phyloP scores from a whole-genome alignment of 2,329 filamentous ascomycete species.

The Blastomyces percursus region DNA sequence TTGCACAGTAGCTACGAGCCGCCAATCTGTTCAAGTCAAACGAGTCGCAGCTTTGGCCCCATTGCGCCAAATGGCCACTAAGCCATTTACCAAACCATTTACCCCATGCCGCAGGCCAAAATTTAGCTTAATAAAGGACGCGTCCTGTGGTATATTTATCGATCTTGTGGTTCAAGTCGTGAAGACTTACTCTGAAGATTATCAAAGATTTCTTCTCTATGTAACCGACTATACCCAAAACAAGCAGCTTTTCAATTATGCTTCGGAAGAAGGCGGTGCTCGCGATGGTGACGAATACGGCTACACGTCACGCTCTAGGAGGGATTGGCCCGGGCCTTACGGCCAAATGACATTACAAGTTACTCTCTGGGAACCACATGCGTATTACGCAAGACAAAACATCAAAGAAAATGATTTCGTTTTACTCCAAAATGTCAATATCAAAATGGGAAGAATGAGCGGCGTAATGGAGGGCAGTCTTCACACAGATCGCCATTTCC shows the following conservation, averaged over 20 bases:
- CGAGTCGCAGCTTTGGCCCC: neutral
- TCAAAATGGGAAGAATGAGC: conserved; percentile 46
- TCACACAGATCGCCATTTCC: conserved; percentile 47
- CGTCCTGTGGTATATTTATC: conserved; percentile 47
- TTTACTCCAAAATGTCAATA: conserved; percentile 58
- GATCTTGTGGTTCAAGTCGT: conserved; percentile 65
- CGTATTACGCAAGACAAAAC: conserved; percentile 43
- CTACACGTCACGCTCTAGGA: conserved; percentile 36
- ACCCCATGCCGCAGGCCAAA: conserved; percentile 31
- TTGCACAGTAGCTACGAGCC: neutral
- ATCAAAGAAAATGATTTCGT: conserved; percentile 54
- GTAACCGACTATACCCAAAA: conserved; percentile 77
- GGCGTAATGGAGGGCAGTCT: conserved; percentile 60
- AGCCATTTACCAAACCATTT: neutral
- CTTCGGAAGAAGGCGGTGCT: conserved; percentile 24
- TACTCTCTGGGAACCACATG: conserved; percentile 59
- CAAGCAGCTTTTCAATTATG: conserved; percentile 48
- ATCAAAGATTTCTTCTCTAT: conserved; percentile 52
- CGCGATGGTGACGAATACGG: conserved; percentile 46
- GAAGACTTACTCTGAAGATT: conserved; percentile 38
- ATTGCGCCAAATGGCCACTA: neutral
- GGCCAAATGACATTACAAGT: conserved; percentile 63
- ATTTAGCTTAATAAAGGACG: conserved; percentile 54
- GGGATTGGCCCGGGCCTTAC: conserved; percentile 59
- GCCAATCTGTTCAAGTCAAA: conserved; percentile 11